phyloP scores from a whole-genome alignment of 345 rosid species.

The Triadica sebifera region DNA sequence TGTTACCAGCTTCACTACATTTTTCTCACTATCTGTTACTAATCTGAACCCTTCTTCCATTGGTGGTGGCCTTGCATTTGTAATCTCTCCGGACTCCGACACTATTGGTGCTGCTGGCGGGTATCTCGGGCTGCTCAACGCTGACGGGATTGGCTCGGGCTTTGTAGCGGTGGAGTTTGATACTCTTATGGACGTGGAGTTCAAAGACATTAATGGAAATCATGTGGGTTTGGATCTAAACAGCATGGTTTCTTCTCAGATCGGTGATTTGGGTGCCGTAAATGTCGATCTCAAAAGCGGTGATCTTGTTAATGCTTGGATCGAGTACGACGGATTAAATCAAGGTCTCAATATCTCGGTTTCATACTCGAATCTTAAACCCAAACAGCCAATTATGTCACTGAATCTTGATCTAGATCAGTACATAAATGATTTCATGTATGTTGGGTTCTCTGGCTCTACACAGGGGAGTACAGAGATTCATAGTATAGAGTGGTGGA shows the following conservation, averaged over 20 bases:
- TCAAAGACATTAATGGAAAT: slow-evolving; percentile 83
- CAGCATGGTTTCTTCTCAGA: slow-evolving; percentile 68
- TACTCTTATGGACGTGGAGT: slow-evolving; percentile 83
- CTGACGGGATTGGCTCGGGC: slow-evolving; percentile 41
- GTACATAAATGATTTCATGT: slow-evolving; percentile 84
- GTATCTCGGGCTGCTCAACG: slow-evolving; percentile 55
- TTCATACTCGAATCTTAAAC: slow-evolving; percentile 87
- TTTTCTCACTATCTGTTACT: slow-evolving; percentile 68
- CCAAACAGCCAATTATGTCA: slow-evolving; percentile 60
- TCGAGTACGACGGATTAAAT: slow-evolving; percentile 59
- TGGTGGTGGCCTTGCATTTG: slow-evolving; percentile 93
- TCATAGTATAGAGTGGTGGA: slow-evolving; percentile 97
- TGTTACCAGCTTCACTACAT: slow-evolving; percentile 76
- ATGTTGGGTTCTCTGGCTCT: slow-evolving; percentile 95
- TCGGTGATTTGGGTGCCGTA: slow-evolving; percentile 57
- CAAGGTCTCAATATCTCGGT: slow-evolving; percentile 50
- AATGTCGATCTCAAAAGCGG: slow-evolving; percentile 90
- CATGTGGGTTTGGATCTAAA: slow-evolving; percentile 93
- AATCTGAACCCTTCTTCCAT: slow-evolving; percentile 86
- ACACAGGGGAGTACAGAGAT: slow-evolving; percentile 97
- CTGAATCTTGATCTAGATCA: slow-evolving; percentile 63
- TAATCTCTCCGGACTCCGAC: slow-evolving; percentile 65
- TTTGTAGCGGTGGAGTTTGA: slow-evolving; percentile 95
- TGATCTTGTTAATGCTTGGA: slow-evolving; percentile 78
- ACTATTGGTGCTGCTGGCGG: slow-evolving; percentile 74